These are phyloP conservation scores for Eimeria zaria DNA, from an alignment of 169 alveolate species.

Conservation along the genomic window DNA sequence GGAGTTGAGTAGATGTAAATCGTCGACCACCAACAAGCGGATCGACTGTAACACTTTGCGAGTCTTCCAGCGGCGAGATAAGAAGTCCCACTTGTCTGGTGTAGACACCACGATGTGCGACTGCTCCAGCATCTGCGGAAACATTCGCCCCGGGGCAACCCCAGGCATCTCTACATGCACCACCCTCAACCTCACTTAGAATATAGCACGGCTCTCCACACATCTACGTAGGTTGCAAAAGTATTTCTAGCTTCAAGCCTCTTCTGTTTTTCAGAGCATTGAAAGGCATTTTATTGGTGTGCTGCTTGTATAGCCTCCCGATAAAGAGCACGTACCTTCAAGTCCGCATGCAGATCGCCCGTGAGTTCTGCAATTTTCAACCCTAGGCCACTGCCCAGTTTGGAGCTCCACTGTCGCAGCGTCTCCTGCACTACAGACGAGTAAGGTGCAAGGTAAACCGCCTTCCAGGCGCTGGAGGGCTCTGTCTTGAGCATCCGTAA, in stretches of 20 bases:
- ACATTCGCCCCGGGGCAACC: background rate
- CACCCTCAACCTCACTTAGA: background rate
- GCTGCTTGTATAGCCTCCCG: background rate
- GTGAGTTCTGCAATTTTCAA: slow-evolving; percentile 83
- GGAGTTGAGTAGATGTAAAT: slow-evolving; percentile 95
- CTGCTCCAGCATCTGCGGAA: slow-evolving; percentile 85
- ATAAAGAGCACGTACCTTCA: slow-evolving; percentile 73
- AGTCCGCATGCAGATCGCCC: slow-evolving; percentile 84
- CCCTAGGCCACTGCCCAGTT: slow-evolving; percentile 88
- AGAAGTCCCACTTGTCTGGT: slow-evolving; percentile 87
- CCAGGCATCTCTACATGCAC: background rate
- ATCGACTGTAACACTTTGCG: slow-evolving; percentile 90
- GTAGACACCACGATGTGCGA: slow-evolving; percentile 89
- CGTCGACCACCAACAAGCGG: slow-evolving; percentile 97
- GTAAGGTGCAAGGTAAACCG: slow-evolving; percentile 90
- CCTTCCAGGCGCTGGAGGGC: slow-evolving; percentile 84
- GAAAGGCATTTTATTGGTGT: background rate
- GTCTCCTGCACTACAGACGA: slow-evolving; percentile 86
- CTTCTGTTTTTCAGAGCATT: background rate
- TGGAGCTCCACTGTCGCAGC: slow-evolving; percentile 87
- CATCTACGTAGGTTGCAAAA: background rate
- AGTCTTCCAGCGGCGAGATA: slow-evolving; percentile 91
- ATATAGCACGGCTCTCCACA: background rate
- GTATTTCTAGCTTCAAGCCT: background rate
- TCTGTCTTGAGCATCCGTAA: slow-evolving; percentile 91